These are phyloP conservation scores for Carex littledalei DNA, from an alignment of 176 grass and related monocot genomes.

Conservation along the genomic window DNA sequence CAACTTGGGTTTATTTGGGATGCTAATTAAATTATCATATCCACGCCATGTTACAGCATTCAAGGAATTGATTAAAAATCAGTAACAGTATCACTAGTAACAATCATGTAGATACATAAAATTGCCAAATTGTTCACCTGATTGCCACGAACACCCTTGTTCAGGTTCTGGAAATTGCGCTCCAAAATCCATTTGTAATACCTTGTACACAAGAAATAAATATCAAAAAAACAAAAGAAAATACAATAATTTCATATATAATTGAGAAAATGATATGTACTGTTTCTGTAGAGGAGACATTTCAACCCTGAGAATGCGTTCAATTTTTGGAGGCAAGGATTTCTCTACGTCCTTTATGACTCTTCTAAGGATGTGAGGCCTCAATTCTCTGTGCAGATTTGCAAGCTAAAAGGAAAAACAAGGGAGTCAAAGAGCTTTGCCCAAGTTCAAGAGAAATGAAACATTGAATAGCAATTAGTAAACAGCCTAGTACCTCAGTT, in stretches of 20 bases:
- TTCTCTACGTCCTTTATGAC: slow-evolving; percentile 99
- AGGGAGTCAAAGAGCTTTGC: slow-evolving; percentile 21
- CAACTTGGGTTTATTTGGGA: neutral
- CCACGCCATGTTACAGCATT: neutral
- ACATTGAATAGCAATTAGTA: neutral
- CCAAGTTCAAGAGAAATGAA: neutral
- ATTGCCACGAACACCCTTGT: slow-evolving; percentile 97
- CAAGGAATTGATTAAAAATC: neutral
- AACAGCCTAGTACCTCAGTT: slow-evolving; percentile 51
- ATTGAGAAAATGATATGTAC: slow-evolving; percentile 32
- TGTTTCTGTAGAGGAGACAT: slow-evolving; percentile 99
- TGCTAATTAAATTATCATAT: neutral
- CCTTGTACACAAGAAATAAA: slow-evolving; percentile 33
- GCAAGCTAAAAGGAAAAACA: slow-evolving; percentile 57
- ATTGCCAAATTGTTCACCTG: slow-evolving; percentile 44
- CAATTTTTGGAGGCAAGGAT: slow-evolving; percentile 98
- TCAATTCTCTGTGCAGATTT: slow-evolving; percentile 96
- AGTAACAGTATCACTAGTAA: neutral
- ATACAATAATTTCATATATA: neutral
- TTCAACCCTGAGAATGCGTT: slow-evolving; percentile 86
- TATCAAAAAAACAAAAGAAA: neutral
- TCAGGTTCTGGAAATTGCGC: slow-evolving; percentile 98
- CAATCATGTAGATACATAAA: neutral
- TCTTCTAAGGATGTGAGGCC: slow-evolving; percentile 87
- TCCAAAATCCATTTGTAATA: slow-evolving; percentile 99